These are phyloP conservation scores for Candida insectalens DNA, from an alignment of 805 yeast genomes.

Conservation along the genomic window DNA sequence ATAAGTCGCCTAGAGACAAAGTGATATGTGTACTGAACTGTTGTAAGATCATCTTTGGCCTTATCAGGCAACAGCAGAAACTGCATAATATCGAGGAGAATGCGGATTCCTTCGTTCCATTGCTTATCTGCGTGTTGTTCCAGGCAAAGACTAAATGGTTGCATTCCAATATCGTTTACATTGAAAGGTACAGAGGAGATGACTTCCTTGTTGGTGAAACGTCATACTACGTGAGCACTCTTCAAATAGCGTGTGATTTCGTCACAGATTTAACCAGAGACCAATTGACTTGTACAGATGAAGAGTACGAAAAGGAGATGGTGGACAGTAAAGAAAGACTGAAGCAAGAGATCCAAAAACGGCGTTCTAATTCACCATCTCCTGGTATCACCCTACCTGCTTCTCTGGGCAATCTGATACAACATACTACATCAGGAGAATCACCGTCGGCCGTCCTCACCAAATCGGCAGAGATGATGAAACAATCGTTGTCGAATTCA, in stretches of 20 bases:
- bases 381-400: slow-evolving; percentile 22
- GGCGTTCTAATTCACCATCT: slow-evolving; percentile 6
- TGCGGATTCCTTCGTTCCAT: slow-evolving; percentile 92
- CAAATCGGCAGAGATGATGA: slow-evolving; percentile 27
- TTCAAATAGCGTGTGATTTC: slow-evolving; percentile 81
- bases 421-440: slow-evolving; percentile 12
- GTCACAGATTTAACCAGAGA: slow-evolving; percentile 50
- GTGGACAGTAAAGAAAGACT: slow-evolving; percentile 31
- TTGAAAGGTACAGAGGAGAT: slow-evolving; percentile 72
- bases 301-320: slow-evolving; percentile 47
- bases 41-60: slow-evolving; percentile 86
- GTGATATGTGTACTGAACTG: slow-evolving; percentile 84
- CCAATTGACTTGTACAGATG: slow-evolving; percentile 50
- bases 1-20: slow-evolving; percentile 91
- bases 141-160: slow-evolving; percentile 56
- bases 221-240: slow-evolving; percentile 82
- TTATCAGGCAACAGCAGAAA: slow-evolving; percentile 49
- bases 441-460: slow-evolving; percentile 27
- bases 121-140: slow-evolving; percentile 69
- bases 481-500: slow-evolving; percentile 23
- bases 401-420: slow-evolving; percentile 15
- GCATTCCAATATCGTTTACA: slow-evolving; percentile 73
- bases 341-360: slow-evolving; percentile 15
- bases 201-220: slow-evolving; percentile 80
- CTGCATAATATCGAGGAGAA: slow-evolving; percentile 52